Conservation (phyloP, 2,329 filamentous ascomycete genomes). For the Periconia sp. region DNA sequence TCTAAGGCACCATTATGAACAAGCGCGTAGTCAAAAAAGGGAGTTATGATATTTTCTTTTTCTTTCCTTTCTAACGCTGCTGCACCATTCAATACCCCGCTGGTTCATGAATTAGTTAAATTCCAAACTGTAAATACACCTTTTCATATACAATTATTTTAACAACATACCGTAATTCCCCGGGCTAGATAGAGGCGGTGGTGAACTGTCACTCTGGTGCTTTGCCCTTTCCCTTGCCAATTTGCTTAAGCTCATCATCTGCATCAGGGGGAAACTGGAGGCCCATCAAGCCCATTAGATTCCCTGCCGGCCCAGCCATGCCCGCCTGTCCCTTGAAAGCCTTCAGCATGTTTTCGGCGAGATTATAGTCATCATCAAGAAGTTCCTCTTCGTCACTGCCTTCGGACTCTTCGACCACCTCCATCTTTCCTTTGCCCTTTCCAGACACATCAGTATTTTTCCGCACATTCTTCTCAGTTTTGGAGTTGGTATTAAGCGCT, state of each 20-base stretch:
- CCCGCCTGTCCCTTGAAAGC: slow-evolving; percentile 91
- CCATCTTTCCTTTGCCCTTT: slow-evolving; percentile 29
- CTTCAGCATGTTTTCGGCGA: slow-evolving; percentile 88
- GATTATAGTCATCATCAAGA: slow-evolving; percentile 78
- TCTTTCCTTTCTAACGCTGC: neutral
- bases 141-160: too few species aligned
- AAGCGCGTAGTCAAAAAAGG: neutral
- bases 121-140: too few species aligned
- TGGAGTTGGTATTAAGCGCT: slow-evolving; percentile 55
- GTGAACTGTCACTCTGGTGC: neutral
- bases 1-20: neutral
- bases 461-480: slow-evolving; percentile 6
- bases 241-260: slow-evolving; percentile 48
- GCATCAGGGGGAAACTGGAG: slow-evolving; percentile 80
- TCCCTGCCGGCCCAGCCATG: slow-evolving; percentile 81
- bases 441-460: slow-evolving; percentile 17
- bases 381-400: slow-evolving; percentile 51
- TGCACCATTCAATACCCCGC: neutral
- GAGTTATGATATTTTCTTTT: neutral
- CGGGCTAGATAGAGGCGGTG: too few species aligned
- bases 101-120: neutral
- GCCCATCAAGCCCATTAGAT: slow-evolving; percentile 84
- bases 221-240: slow-evolving; percentile 4
- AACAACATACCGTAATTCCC: too few species aligned
- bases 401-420: slow-evolving; percentile 24